Evolutionary conservation across 768 basidiomycete species (phyloP).

Genomic region (Podaxis sp.): DNA sequence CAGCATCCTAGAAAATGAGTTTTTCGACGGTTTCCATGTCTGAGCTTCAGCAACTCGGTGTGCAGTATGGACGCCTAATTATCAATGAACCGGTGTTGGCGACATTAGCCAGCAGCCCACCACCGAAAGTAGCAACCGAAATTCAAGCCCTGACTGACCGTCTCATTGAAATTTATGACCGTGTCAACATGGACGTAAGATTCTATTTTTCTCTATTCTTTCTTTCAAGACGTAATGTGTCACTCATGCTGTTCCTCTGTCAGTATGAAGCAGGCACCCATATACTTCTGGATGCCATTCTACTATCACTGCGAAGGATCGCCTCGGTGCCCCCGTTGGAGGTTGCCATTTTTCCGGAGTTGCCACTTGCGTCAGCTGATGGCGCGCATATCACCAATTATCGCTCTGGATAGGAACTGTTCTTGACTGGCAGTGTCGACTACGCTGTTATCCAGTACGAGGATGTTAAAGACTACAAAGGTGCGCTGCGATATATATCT

Average conservation of each 20-base stretch:
- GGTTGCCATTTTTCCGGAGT: background rate
- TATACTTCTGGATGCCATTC: background rate
- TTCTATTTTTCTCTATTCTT: background rate
- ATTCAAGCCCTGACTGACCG: background rate
- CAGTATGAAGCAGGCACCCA: background rate
- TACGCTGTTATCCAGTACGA: background rate
- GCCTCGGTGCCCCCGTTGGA: background rate
- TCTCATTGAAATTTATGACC: background rate
- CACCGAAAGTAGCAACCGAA: background rate
- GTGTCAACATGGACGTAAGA: background rate
- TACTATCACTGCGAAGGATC: background rate
- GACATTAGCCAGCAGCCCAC: background rate
- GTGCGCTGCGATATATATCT: background rate
- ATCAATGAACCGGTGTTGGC: background rate
- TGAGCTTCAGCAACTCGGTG: background rate
- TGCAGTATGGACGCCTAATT: background rate
- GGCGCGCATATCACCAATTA: background rate
- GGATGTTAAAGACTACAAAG: background rate
- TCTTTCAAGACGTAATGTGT: background rate
- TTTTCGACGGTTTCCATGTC: background rate
- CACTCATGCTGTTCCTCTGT: background rate
- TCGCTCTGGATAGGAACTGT: background rate
- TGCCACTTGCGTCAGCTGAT: background rate
- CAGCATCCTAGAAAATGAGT: background rate
- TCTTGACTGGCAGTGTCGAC: background rate